Evolutionary conservation across 2,329 filamentous ascomycete species (phyloP).

Genomic region (Chaetomium globosum): DNA sequence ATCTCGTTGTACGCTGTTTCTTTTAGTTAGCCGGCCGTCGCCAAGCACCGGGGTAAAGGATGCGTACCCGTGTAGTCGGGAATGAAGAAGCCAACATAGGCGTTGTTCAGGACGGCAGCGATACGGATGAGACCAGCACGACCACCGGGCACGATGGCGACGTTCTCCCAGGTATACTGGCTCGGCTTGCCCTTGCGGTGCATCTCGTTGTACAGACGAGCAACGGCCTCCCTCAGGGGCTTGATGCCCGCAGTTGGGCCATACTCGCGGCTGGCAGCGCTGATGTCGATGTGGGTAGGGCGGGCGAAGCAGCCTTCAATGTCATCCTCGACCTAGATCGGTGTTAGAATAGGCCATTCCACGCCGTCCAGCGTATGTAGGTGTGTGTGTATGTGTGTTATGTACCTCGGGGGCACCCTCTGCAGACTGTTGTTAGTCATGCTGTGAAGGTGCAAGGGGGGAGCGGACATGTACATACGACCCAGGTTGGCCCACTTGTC

Average conservation of each 20-base stretch:
- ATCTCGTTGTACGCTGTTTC: constrained; percentile 88
- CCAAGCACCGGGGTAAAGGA: background rate
- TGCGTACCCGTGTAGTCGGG: constrained; percentile 78
- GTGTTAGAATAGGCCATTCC: background rate
- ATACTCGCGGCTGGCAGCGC: constrained; percentile 80
- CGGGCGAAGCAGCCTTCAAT: constrained; percentile 87
- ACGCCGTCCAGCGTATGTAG: background rate
- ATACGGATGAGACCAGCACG: constrained; percentile 92
- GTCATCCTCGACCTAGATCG: constrained; percentile 72
- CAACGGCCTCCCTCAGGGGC: constrained; percentile 83
- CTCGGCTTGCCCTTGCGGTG: constrained; percentile 85
- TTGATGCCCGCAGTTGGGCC: constrained; percentile 93
- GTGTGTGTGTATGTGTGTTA: background rate
- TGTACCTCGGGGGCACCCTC: constrained; percentile 76
- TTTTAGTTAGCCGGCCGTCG: constrained; percentile 6
- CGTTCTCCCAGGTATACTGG: constrained; percentile 96
- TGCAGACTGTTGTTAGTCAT: constrained; percentile 13
- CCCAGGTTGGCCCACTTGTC: constrained; percentile 89
- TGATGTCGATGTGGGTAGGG: constrained; percentile 76
- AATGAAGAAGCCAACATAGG: constrained; percentile 91
- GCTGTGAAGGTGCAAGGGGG: background rate
- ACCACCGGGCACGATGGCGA: constrained; percentile 92
- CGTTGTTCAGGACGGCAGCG: constrained; percentile 88
- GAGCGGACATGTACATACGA: constrained; percentile 42
- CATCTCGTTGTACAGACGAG: constrained; percentile 88